phyloP scores from a whole-genome alignment of 2,329 filamentous ascomycete species.

The Neobulgaria alba region DNA sequence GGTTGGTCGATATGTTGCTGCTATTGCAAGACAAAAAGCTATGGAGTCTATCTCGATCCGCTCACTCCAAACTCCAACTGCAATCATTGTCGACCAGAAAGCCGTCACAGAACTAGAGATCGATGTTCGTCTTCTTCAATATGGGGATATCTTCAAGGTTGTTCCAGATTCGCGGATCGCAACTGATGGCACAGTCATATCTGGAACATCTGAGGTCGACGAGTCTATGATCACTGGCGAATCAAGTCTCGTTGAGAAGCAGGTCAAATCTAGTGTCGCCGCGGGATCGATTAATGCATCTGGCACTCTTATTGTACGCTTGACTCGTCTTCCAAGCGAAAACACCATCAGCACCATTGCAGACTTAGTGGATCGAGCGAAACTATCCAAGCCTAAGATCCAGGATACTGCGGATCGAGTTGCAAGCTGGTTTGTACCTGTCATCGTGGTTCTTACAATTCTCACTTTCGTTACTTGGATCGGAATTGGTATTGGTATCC shows the following conservation, averaged over 20 bases:
- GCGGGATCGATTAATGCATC: conserved; percentile 62
- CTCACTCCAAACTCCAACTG: conserved; percentile 49
- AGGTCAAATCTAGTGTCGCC: conserved; percentile 43
- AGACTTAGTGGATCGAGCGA: conserved; percentile 61
- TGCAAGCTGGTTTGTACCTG: conserved; percentile 61
- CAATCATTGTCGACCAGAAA: conserved; percentile 39
- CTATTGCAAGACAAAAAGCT: conserved; percentile 44
- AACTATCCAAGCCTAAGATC: conserved; percentile 56
- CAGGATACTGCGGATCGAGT: conserved; percentile 62
- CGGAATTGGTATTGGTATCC: conserved; percentile 41
- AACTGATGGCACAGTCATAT: conserved; percentile 61
- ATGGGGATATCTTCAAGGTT: conserved; percentile 59
- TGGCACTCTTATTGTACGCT: conserved; percentile 48
- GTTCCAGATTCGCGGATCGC: conserved; percentile 49
- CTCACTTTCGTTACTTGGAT: conserved; percentile 59
- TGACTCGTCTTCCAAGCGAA: conserved; percentile 55
- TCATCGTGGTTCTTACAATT: conserved; percentile 48
- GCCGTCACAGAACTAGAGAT: conserved; percentile 39
- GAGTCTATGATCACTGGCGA: conserved; percentile 78
- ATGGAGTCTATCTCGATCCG: conserved; percentile 46
- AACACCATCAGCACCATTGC: conserved; percentile 67
- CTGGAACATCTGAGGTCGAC: conserved; percentile 58
- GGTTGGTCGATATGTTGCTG: conserved; percentile 44
- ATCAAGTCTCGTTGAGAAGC: conserved; percentile 50
- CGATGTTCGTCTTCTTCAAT: conserved; percentile 59